Evolutionary conservation across 169 alveolate species (phyloP).

Genomic region (Plasmodium sp.): DNA sequence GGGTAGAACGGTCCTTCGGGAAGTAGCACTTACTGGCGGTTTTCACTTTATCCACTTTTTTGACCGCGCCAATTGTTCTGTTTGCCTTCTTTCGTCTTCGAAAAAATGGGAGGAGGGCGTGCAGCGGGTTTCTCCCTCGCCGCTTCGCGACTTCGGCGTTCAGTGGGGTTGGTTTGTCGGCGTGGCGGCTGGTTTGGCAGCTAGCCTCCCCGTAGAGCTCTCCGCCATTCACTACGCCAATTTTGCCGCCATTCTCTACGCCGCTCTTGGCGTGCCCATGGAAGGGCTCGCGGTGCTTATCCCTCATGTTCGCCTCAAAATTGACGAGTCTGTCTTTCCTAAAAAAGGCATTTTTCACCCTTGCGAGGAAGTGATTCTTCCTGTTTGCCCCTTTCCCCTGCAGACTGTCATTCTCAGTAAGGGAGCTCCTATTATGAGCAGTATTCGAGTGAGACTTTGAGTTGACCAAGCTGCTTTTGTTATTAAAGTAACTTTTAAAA

Average conservation of each 20-base stretch:
- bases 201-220: neutral
- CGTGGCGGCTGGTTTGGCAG: neutral
- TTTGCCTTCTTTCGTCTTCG: neutral
- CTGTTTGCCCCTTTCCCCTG: neutral
- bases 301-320: neutral
- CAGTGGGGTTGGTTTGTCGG: neutral
- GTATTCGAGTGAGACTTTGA: conserved; percentile 3
- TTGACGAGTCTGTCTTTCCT: neutral
- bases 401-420: neutral
- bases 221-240: neutral
- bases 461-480: neutral
- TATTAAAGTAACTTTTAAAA: conserved; percentile 31
- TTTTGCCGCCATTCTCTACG: neutral
- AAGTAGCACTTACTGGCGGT: neutral
- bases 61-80: neutral
- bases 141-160: neutral
- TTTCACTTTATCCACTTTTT: neutral
- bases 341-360: neutral
- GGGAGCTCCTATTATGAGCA: conserved; percentile 17
- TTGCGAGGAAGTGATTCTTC: neutral
- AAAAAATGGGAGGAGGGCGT: conserved; percentile 36
- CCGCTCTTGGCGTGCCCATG: neutral
- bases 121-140: conserved; percentile 1
- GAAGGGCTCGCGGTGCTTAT: neutral
- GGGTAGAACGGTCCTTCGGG: neutral